phyloP scores from a whole-genome alignment of 2,329 filamentous ascomycete species.

The Claviceps purpurea region DNA sequence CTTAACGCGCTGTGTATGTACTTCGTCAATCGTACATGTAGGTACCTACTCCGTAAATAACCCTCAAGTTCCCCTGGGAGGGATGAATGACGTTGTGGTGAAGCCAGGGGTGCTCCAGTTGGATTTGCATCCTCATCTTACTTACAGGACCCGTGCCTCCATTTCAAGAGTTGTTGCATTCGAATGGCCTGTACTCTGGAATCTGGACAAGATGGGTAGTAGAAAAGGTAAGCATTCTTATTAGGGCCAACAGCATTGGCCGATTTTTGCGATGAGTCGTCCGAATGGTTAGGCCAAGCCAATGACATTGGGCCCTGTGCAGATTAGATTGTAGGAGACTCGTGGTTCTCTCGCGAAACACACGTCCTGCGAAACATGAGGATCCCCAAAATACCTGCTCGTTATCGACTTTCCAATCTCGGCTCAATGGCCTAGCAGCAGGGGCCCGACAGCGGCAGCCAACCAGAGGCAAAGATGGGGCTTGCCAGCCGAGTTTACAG shows the following conservation, averaged over 20 bases:
- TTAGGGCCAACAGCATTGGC: too few relatives aligned
- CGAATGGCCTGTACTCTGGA: too few relatives aligned
- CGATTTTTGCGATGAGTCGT: too few relatives aligned
- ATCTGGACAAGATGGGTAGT: neutral
- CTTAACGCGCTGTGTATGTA: too few relatives aligned
- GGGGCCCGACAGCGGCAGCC: neutral
- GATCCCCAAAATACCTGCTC: too few relatives aligned
- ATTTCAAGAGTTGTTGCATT: neutral
- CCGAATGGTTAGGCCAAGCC: too few relatives aligned
- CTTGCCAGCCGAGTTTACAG: neutral
- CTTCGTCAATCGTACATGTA: too few relatives aligned
- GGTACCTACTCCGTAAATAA: too few relatives aligned
- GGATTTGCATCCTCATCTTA: neutral
- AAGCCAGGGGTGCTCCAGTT: neutral
- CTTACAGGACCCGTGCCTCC: neutral
- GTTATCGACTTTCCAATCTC: constrained; percentile 1
- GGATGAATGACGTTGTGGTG: neutral
- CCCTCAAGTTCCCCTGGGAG: neutral
- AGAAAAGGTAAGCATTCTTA: neutral
- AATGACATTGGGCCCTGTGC: too few relatives aligned
- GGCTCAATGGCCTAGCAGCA: constrained; percentile 7
- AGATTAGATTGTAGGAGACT: too few relatives aligned
- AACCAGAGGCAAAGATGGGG: neutral
- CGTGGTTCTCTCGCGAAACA: too few relatives aligned
- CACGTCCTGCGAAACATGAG: neutral